Percentiles rank a stretch among this genome's conserved stretches.
Conservation (phyloP, 352 stramenopile species). For the Stramenopiles sp. region DNA sequence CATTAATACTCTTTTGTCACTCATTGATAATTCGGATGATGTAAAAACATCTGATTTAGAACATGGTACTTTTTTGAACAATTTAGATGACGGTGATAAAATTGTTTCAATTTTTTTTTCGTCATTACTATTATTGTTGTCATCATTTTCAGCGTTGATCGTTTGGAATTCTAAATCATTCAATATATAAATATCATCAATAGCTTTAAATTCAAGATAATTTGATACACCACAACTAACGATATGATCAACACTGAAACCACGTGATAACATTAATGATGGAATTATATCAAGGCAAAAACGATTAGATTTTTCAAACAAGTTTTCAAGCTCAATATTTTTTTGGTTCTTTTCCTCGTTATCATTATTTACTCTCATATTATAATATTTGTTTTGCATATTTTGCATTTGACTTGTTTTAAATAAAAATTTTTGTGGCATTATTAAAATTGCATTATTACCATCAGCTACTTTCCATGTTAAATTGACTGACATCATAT, state of each 20-base stretch:
- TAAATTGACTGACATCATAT: background rate
- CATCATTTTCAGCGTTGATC: background rate
- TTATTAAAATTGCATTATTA: background rate
- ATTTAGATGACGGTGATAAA: slow-evolving; percentile 19
- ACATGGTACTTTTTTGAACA: slow-evolving; percentile 51
- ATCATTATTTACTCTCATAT: slow-evolving; percentile 11
- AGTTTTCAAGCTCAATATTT: slow-evolving; percentile 25
- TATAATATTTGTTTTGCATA: background rate
- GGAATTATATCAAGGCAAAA: slow-evolving; percentile 52
- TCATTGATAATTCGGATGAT: slow-evolving; percentile 47
- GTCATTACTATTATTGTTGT: background rate
- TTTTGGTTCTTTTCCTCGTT: slow-evolving; percentile 29
- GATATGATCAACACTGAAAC: slow-evolving; percentile 47
- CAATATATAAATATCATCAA: slow-evolving; percentile 49
- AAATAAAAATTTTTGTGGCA: background rate
- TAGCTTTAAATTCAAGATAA: slow-evolving; percentile 60
- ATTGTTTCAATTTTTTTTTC: background rate
- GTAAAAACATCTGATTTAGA: slow-evolving; percentile 68
- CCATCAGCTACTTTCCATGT: background rate
- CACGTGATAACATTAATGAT: slow-evolving; percentile 47
- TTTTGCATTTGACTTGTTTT: background rate
- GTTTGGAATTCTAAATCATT: background rate
- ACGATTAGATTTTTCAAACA: slow-evolving; percentile 25
- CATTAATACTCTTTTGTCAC: slow-evolving; percentile 65
- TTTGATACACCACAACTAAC: slow-evolving; percentile 52